Evolutionary conservation across 2,329 filamentous ascomycete species (phyloP).

Genomic region (Fusarium luffae): DNA sequence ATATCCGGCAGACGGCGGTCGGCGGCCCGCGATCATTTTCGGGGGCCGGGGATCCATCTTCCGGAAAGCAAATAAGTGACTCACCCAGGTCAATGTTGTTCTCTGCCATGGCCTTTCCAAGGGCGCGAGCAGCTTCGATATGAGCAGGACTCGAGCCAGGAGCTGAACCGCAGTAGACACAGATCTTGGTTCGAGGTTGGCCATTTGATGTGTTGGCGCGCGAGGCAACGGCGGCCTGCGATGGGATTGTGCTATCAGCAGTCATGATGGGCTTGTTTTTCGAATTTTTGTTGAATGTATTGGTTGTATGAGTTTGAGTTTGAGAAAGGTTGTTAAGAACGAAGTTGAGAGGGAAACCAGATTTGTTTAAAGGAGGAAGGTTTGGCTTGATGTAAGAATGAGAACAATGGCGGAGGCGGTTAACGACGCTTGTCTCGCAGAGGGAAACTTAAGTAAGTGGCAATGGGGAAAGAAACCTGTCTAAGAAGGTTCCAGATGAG

Average conservation of each 20-base stretch:
- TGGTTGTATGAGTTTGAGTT: neutral
- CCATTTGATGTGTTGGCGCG: conserved; percentile 46
- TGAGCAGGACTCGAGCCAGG: conserved; percentile 78
- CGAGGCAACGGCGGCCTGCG: conserved; percentile 22
- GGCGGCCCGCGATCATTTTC: conserved; percentile 7
- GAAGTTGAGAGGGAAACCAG: neutral
- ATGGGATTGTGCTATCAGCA: conserved; percentile 40
- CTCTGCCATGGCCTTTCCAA: conserved; percentile 78
- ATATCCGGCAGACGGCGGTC: conserved; percentile 2
- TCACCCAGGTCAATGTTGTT: conserved; percentile 80
- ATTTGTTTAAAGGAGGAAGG: neutral
- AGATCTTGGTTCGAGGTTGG: conserved; percentile 72
- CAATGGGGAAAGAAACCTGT: conserved; percentile 6
- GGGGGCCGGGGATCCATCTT: neutral
- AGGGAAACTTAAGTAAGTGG: conserved; percentile 14
- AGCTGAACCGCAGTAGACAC: conserved; percentile 93
- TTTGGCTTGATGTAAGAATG: conserved; percentile 5
- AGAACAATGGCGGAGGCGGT: conserved; percentile 16
- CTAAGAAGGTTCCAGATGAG: conserved; percentile 23
- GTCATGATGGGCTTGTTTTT: conserved; percentile 42
- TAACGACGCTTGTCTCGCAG: conserved; percentile 19
- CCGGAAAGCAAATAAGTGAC: conserved; percentile 33
- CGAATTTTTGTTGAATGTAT: neutral
- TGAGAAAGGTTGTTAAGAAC: neutral
- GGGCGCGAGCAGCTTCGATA: conserved; percentile 78